A percentile compares a stretch with the other conserved stretches of the same genome.
phyloP scores from a whole-genome alignment of 169 alveolate species.

The Plasmodium reichenowi region DNA sequence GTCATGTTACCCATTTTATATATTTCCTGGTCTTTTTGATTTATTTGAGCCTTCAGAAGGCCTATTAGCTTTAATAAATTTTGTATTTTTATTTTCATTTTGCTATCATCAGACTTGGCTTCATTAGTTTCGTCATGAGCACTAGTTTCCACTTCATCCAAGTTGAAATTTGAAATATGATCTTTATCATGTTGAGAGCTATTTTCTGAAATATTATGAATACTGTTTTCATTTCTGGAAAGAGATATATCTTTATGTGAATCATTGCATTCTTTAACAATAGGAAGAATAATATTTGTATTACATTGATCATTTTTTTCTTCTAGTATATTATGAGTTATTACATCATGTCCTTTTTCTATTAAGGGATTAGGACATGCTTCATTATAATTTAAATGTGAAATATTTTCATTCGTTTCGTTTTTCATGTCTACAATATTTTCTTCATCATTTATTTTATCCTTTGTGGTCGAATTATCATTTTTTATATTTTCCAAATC shows the following conservation, averaged over 20 bases:
- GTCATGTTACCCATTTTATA: constrained; percentile 37
- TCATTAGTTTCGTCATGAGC: constrained; percentile 19
- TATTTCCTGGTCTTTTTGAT: constrained; percentile 64
- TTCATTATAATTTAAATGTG: constrained; percentile 10
- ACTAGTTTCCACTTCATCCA: constrained; percentile 7
- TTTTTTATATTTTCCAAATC: constrained; percentile 13
- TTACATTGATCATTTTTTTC: background rate
- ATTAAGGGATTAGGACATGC: background rate
- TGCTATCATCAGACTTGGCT: constrained; percentile 20
- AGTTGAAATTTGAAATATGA: background rate
- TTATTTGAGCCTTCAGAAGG: constrained; percentile 50
- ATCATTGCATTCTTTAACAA: background rate
- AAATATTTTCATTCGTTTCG: constrained; percentile 9
- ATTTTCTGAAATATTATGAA: constrained; percentile 13
- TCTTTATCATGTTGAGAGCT: constrained; percentile 6
- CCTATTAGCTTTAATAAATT: constrained; percentile 41
- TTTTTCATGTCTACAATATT: constrained; percentile 24
- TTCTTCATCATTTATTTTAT: constrained; percentile 12
- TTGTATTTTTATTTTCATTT: constrained; percentile 45
- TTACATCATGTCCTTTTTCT: constrained; percentile 9
- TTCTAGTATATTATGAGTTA: background rate
- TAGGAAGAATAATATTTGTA: background rate
- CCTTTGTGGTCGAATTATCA: background rate
- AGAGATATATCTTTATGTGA: background rate
- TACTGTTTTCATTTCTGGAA: constrained; percentile 5